Base-by-base conservation (phyloP, 495 filamentous ascomycete species). In the Pyrenula aspistea region DNA sequence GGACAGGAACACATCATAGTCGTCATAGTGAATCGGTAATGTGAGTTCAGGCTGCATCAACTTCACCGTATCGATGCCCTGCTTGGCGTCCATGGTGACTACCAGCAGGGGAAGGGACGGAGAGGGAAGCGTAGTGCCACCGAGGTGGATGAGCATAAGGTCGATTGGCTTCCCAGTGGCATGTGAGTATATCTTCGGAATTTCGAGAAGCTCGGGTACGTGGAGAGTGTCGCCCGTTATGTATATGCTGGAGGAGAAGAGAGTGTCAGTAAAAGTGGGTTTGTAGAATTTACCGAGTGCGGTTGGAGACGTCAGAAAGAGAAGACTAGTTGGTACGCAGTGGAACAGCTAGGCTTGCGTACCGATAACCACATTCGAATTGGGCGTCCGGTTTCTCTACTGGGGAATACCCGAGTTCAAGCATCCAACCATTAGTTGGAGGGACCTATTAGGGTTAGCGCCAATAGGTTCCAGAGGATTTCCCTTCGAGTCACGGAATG, bases 221-320 rank as follows among this genome's bases (percentile, higher is more conserved):
- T 85, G 68, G 4, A 88, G 67, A n/a, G 83, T 88, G 67, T 89
- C 84, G 49, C 84, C 85, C 0, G 83, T 81, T 53, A 89, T 85
- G 69, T 87, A 89, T 60, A 89, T 86, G 23, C 80, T 48, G 19
- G n/a, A n/a, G n/a, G n/a, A n/a, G n/a, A n/a, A n/a, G 23, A 25
- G 10, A 10, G 24, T 53, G 22, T 54, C 42, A 59, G 25, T 21
- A 50, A 57, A 11, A 48, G 11, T 48, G 42, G 19, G 11, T 48
- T 48, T 11, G 19, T 48, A 19, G 42, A 48, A 48, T 11, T 11
- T 48, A 11, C 42, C n/a, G n/a, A n/a, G n/a, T 63, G 48, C 2
- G 10, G 22, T n/a, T 22, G n/a, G 10, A 8, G 20, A 56, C 21
- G 20, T 56, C 12, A 4, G 1, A 21, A 23, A 31, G 15, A 19